phyloP scores from a whole-genome alignment of 352 stramenopile species.

The Globisporangium takayamanum region DNA sequence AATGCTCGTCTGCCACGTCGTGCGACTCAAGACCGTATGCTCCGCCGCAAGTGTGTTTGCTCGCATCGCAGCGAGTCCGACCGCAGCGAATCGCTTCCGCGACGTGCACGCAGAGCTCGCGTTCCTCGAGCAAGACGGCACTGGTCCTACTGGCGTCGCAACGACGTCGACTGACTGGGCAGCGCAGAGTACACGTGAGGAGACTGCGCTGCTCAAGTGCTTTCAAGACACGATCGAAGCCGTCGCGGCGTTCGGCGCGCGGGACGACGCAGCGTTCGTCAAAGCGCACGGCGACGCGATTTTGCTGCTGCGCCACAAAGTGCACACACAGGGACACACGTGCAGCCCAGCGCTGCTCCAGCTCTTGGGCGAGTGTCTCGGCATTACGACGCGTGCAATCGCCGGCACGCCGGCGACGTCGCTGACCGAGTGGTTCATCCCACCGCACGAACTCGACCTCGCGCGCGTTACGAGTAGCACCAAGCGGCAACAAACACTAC shows the following conservation, averaged over 20 bases:
- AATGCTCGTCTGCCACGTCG: conserved; percentile 1
- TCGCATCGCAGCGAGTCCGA: not conserved
- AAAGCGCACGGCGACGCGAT: not conserved
- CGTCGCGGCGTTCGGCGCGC: not conserved
- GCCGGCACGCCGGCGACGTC: not conserved
- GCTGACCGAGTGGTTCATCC: conserved; percentile 42
- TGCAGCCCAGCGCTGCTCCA: conserved; percentile 2
- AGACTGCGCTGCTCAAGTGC: not conserved
- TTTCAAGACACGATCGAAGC: not conserved
- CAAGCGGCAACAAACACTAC: too few relatives aligned
- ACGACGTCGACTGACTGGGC: not conserved
- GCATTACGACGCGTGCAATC: too few relatives aligned
- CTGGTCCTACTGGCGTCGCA: not conserved
- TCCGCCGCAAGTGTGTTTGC: not conserved
- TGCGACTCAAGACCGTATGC: not conserved
- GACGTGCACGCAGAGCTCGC: conserved; percentile 4
- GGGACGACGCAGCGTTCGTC: not conserved
- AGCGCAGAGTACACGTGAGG: not conserved
- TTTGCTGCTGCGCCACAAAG: not conserved
- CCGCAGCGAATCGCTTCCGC: not conserved
- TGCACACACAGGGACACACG: not conserved
- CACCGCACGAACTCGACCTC: conserved; percentile 81
- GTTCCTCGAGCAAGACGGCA: conserved; percentile 1
- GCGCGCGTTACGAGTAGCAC: not conserved
- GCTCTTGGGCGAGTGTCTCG: not conserved